Evolutionary conservation across 768 basidiomycete species (phyloP).

Genomic region (Cubamyces lactineus): DNA sequence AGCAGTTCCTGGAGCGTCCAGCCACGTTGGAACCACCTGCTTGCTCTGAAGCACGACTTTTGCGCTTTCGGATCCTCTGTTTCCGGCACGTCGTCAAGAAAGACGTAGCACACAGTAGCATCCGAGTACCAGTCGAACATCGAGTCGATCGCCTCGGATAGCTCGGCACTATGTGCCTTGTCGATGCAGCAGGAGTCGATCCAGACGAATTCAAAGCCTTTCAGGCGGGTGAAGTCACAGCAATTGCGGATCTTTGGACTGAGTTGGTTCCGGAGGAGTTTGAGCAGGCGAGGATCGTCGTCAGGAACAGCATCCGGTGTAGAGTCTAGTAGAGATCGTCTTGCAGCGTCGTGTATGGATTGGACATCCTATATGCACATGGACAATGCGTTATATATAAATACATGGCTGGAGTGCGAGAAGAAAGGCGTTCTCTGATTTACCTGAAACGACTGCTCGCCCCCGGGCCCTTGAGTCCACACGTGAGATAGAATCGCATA

Average conservation of each 20-base stretch:
- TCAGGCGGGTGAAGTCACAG: background rate
- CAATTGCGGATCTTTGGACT: background rate
- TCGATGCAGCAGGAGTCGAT: conserved; percentile 10
- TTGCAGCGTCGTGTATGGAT: too few relatives aligned
- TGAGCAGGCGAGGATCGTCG: too few relatives aligned
- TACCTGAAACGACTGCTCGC: too few relatives aligned
- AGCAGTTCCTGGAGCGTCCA: conserved; percentile 1
- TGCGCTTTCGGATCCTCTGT: background rate
- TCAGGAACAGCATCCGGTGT: too few relatives aligned
- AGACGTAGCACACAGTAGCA: background rate
- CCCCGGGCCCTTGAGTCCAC: too few relatives aligned
- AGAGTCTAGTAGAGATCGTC: too few relatives aligned
- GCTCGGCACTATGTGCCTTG: conserved; percentile 1
- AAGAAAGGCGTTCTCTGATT: too few relatives aligned
- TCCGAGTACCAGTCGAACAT: background rate
- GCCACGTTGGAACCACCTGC: background rate
- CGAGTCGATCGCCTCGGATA: conserved; percentile 1
- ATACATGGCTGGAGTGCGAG: too few relatives aligned
- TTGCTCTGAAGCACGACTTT: background rate
- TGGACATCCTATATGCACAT: too few relatives aligned
- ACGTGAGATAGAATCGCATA: too few relatives aligned
- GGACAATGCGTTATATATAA: too few relatives aligned
- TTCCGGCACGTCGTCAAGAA: background rate
- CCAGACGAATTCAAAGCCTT: background rate
- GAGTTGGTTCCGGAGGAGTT: too few relatives aligned